These are phyloP conservation scores for Candida mattraensis DNA, from an alignment of 805 yeast species.

Conservation along the genomic window DNA sequence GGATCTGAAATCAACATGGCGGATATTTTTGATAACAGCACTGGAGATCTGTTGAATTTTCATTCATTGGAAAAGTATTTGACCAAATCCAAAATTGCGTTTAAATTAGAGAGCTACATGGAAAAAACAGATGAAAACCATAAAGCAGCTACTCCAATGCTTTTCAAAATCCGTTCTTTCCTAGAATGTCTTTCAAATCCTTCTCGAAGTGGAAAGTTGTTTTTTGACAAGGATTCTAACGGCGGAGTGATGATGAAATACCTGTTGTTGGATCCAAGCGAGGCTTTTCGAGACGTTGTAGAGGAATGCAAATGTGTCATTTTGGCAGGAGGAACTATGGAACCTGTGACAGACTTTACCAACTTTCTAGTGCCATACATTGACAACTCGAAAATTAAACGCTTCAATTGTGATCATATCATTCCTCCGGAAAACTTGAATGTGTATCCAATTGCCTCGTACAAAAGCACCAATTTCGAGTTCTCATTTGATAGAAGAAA, in stretches of 20 bases:
- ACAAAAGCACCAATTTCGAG: conserved; percentile 40
- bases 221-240: conserved; percentile 49
- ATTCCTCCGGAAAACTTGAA: conserved; percentile 68
- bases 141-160: conserved; percentile 43
- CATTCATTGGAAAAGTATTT: conserved; percentile 66
- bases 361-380: conserved; percentile 66
- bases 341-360: conserved; percentile 73
- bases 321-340: conserved; percentile 95
- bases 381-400: conserved; percentile 38
- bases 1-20: conserved; percentile 55
- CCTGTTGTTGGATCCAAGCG: conserved; percentile 77
- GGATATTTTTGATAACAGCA: conserved; percentile 56
- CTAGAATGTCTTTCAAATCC: conserved; percentile 69
- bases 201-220: conserved; percentile 71
- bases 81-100: conserved; percentile 71
- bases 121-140: conserved; percentile 10
- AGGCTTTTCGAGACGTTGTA: conserved; percentile 63
- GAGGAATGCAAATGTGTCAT: conserved; percentile 67
- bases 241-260: conserved; percentile 51
- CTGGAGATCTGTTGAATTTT: conserved; percentile 72
- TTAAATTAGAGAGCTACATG: conserved; percentile 71
- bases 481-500: conserved; percentile 71
- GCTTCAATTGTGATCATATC: conserved; percentile 79
- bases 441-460: conserved; percentile 51
- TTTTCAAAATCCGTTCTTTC: conserved; percentile 67